Evolutionary conservation across 768 basidiomycete genomes (phyloP), one percentile per base, ranked within the genome.

Genomic region (Boletus insuetus): DNA sequence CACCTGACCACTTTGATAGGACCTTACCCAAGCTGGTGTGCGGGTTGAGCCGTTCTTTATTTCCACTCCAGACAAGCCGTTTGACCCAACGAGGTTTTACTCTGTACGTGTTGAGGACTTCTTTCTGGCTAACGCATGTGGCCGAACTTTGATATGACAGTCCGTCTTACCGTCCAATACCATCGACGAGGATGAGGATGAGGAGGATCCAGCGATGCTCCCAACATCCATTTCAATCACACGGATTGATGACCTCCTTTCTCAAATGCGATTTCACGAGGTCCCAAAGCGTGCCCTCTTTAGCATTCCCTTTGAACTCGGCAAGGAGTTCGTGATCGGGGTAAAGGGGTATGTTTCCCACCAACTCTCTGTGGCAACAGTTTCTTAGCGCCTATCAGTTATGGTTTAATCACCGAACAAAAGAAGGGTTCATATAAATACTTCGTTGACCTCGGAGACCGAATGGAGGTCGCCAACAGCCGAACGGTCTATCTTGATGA

Each of bases 41-140:
- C 79, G 79, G 7, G 77, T 97, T 40, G 89, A 93, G 58, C 92
- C 94, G 0, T 97, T 96, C 73, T 95, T 97, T 73, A 91, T 98
- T 50, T 83, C 83, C 51, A 82, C 82, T 0, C 70, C 78, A 4
- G 81, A 83, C 6, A 84, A 82, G 42, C 75, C 80, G 0, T 98
- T 97, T 57, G 83, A 91, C 48, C 66, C 84, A 5, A 73, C 78
- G 22, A 90, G 83, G 54, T 94, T 94, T 69, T 96, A 90, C 68
- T 83, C 86, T 10, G 92, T 93, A 55, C 49, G 84, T 70, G 38
- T 46, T 47, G 32, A 31, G 45, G 9, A 42, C 2, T 39, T 46
- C 16, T 38, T 2, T 29, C 13, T 13, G 20, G n/a, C 19, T 32
- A 32, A 42, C 6, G 19, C 35, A 40, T 44, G 19, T 57, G 46